These are phyloP conservation scores for Chimonanthus praecox DNA, from an alignment of 164 flowering plant species.

Conservation along the genomic window DNA sequence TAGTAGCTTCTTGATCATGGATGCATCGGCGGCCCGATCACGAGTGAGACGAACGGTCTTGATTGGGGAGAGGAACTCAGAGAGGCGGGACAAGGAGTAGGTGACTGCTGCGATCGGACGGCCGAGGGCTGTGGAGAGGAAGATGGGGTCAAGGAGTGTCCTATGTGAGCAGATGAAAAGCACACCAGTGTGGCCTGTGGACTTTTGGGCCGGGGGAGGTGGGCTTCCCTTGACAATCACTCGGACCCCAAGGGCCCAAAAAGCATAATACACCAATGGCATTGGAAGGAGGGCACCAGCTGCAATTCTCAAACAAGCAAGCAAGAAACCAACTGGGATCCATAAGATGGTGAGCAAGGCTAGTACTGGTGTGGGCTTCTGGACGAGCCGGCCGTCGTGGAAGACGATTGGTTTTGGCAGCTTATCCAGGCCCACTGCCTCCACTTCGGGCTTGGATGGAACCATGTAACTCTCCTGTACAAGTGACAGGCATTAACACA, in stretches of 20 bases:
- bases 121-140: conserved; percentile 50
- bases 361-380: conserved; percentile 59
- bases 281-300: conserved; percentile 55
- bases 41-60: conserved; percentile 56
- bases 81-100: conserved; percentile 55
- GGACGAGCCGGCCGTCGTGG: conserved; percentile 81
- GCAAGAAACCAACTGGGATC: conserved; percentile 64
- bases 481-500: neutral
- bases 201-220: conserved; percentile 39
- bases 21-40: conserved; percentile 49
- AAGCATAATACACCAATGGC: conserved; percentile 41
- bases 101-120: conserved; percentile 53
- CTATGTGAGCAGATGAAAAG: conserved; percentile 64
- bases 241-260: conserved; percentile 51
- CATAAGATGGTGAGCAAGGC: conserved; percentile 66
- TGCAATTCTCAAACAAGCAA: conserved; percentile 44
- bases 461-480: conserved; percentile 38
- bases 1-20: conserved; percentile 50
- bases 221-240: conserved; percentile 51
- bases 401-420: conserved; percentile 56
- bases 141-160: conserved; percentile 55
- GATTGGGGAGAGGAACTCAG: conserved; percentile 70
- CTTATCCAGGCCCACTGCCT: conserved; percentile 29
- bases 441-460: conserved; percentile 24
- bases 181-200: conserved; percentile 33